Evolutionary conservation across 164 flowering plant species (phyloP), one percentile per base, ranked within the genome.

Genomic region (Nelumbo lutea): DNA sequence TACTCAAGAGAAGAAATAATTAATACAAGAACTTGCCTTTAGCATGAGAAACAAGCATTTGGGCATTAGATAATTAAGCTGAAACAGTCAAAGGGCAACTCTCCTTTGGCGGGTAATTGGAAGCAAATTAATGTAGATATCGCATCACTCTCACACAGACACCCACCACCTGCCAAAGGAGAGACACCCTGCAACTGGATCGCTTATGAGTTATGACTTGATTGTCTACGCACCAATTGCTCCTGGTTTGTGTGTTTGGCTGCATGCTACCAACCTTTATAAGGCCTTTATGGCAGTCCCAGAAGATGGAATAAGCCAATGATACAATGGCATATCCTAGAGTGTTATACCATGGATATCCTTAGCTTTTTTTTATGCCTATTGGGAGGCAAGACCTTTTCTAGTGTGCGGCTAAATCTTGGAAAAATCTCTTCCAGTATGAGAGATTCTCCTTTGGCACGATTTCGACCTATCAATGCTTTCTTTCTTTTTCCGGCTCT

Each of bases 301-400:
- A 6, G 10, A n/a, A 44, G 42, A 57, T 42, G 57, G 72, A 56
- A 73, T 66, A 65, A 67, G 51, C 53, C 62, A 52, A 51, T 51
- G 55, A 64, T 52, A 62, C 44, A 62, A 44, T 56, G 59, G 83
- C 78, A 79, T 79, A 83, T 83, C 63, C 81, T 62, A 67, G 61
- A 59, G 69, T 72, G 69, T 70, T 71, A 71, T 77, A 73, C 85
- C 71, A 69, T 71, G 86, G 83, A 78, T 80, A 80, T 80, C 72
- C 82, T 64, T 50, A 3, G 66, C 70, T 70, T 66, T 39, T 74
- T 71, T 68, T 72, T 65, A 47, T 43, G 38, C 62, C 56, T 62
- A 41, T 61, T 51, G 41, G 39, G 53, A 7, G 55, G 59, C 8
- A 11, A 9, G 47, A 44, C 67, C 64, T 59, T 67, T 69, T 66